These are phyloP conservation scores for Drechslerella coelobrocha DNA, from an alignment of 2,329 filamentous ascomycete species.

Conservation along the genomic window DNA sequence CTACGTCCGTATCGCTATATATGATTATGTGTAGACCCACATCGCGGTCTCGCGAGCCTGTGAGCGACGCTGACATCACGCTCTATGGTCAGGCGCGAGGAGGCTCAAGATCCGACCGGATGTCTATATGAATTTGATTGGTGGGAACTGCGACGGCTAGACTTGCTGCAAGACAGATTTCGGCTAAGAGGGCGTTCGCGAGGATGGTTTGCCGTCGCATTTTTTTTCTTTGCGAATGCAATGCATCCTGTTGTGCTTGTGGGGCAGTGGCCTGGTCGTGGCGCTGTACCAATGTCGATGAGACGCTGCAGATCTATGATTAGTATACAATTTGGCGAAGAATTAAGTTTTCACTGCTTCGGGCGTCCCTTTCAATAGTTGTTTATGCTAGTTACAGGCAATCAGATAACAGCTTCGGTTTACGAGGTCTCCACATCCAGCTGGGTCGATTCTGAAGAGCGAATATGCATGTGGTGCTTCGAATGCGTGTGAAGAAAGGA, in stretches of 20 bases:
- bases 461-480: constrained; percentile 18
- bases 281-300: background rate
- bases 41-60: too few relatives aligned
- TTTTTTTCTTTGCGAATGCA: background rate
- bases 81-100: background rate
- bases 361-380: constrained; percentile 27
- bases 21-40: too few relatives aligned
- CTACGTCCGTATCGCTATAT: too few relatives aligned
- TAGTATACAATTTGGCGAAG: constrained; percentile 19
- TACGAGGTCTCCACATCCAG: constrained; percentile 21
- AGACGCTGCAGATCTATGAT: constrained; percentile 27
- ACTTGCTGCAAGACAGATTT: too few relatives aligned
- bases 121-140: too few relatives aligned
- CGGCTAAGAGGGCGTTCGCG: too few relatives aligned
- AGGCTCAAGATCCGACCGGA: constrained; percentile 41
- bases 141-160: too few relatives aligned
- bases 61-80: too few relatives aligned
- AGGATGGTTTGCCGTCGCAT: too few relatives aligned
- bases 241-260: constrained; percentile 8
- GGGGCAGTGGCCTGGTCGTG: background rate
- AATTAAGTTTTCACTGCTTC: constrained; percentile 22
- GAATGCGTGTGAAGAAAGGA: background rate
- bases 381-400: constrained; percentile 9
- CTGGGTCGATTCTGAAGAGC: constrained; percentile 27
- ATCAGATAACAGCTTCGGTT: constrained; percentile 11